Conservation (phyloP, 148 eudicot species). For the Drosera capensis region DNA sequence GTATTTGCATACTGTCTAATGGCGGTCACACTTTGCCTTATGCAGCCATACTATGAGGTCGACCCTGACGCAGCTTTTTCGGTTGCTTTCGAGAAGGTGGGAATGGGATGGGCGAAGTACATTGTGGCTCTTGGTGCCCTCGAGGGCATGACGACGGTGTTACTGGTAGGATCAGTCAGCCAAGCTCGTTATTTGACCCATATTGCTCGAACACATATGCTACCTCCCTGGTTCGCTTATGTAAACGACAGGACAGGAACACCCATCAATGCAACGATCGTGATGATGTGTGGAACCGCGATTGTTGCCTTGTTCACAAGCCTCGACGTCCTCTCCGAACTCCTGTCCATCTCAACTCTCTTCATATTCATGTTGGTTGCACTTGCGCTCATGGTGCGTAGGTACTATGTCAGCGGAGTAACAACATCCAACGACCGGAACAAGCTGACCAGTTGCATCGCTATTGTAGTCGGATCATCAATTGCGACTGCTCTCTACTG, state of each 20-base stretch:
- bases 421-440: conserved; percentile 16
- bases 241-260: conserved; percentile 42
- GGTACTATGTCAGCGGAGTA: conserved; percentile 32
- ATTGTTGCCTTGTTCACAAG: conserved; percentile 37
- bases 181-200: conserved; percentile 60
- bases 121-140: conserved; percentile 51
- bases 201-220: conserved; percentile 54
- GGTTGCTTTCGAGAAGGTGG: conserved; percentile 33
- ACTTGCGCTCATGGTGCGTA: conserved; percentile 36
- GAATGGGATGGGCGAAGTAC: conserved; percentile 47
- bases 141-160: conserved; percentile 49
- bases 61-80: conserved; percentile 40
- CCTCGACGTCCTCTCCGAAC: conserved; percentile 26
- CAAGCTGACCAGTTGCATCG: conserved; percentile 20
- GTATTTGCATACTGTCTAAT: conserved; percentile 31
- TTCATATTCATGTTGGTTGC: conserved; percentile 46
- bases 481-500: conserved; percentile 25
- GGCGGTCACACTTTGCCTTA: conserved; percentile 40
- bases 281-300: conserved; percentile 30
- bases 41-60: conserved; percentile 22
- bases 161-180: conserved; percentile 46
- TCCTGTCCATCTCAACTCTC: conserved; percentile 42
- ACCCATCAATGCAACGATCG: conserved; percentile 36
- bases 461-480: conserved; percentile 23
- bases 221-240: conserved; percentile 51